These are phyloP conservation scores for Ascoidea rubescens DNA, from an alignment of 805 yeast species.

Conservation along the genomic window DNA sequence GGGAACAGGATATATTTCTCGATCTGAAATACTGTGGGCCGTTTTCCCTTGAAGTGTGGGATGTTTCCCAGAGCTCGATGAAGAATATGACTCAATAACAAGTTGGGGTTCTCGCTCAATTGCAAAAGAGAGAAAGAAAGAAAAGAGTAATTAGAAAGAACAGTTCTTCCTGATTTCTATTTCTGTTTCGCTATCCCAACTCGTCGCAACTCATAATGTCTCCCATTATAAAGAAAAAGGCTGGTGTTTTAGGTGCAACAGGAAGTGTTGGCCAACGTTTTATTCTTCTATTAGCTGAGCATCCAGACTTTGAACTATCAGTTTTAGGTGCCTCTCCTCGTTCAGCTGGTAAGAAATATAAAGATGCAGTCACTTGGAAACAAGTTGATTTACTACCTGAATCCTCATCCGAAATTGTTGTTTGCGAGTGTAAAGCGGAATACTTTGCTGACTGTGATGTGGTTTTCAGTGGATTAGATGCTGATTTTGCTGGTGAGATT, in stretches of 20 bases:
- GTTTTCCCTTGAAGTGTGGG: too few species aligned
- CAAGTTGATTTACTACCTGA: constrained; percentile 78
- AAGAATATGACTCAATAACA: too few species aligned
- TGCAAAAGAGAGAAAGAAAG: too few species aligned
- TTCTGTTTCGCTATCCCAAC: too few species aligned
- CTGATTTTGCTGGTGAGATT: constrained; percentile 85
- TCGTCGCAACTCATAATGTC: too few species aligned
- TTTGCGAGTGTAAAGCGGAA: constrained; percentile 65
- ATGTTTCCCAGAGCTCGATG: too few species aligned
- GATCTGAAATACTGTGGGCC: too few species aligned
- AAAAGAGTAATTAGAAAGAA: too few species aligned
- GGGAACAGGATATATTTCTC: too few species aligned
- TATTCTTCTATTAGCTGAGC: constrained; percentile 67
- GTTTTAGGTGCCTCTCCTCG: constrained; percentile 88
- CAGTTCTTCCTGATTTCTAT: too few species aligned
- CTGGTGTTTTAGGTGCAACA: constrained; percentile 95
- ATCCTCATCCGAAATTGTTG: constrained; percentile 43
- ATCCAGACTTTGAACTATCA: constrained; percentile 78
- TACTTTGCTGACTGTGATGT: constrained; percentile 82
- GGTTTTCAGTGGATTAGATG: constrained; percentile 89
- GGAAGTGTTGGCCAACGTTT: constrained; percentile 97
- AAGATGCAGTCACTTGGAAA: constrained; percentile 86
- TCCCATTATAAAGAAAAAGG: constrained; percentile 19
- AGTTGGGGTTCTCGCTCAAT: too few species aligned
- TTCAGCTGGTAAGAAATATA: constrained; percentile 82